Base-by-base conservation (phyloP, 768 basidiomycete genomes). In the Lactarius trivialis region DNA sequence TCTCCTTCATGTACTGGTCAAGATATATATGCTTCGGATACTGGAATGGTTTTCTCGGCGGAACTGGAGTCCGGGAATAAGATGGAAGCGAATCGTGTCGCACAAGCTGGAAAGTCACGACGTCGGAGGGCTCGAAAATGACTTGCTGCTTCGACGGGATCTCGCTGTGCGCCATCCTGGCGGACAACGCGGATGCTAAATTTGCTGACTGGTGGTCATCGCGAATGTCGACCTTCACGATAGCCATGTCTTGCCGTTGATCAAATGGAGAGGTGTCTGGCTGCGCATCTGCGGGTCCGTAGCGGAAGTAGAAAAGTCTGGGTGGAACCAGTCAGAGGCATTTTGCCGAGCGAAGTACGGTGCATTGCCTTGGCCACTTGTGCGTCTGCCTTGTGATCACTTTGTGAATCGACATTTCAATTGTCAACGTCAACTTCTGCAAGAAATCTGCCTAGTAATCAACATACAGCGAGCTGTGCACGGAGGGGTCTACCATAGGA, bases 1-100 rank as follows among this genome's bases (percentile, higher is more conserved):
- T 89, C 55, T 79, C 77, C 54, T 76, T 76, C 65, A 91, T 66
- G 67, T 90, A 93, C 55, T 84, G 82, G 69, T 93, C 91, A 51
- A 92, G 75, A 70, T 83, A 90, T 52, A 93, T 75, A 21, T 76
- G 75, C 66, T 80, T 82, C 2, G 90, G 89, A 66, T 81, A 93
- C 15, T 70, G 71, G 65, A 91, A 85, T 4, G 54, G 51, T 28
- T 64, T 68, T 4, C 67, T 65, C 1, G 67, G 69, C 14, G 30
- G 24, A 2, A 65, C 41, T 6, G 70, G 63, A 28, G 67, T 55
- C 34, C 63, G 60, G 11, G 61, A 56, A 49, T 68, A 68, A 39
- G 71, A 21, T n/a, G 68, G 67, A 24, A 64, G 53, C 43, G 60
- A 53, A 50, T 69, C 60, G 57, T 68, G 69, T 19, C 77, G 75